Percentiles rank a stretch among this genome's conserved stretches.
These are phyloP conservation scores for Flueggea neowawraea DNA, from an alignment of 441 rosid genomes.

Conservation along the genomic window DNA sequence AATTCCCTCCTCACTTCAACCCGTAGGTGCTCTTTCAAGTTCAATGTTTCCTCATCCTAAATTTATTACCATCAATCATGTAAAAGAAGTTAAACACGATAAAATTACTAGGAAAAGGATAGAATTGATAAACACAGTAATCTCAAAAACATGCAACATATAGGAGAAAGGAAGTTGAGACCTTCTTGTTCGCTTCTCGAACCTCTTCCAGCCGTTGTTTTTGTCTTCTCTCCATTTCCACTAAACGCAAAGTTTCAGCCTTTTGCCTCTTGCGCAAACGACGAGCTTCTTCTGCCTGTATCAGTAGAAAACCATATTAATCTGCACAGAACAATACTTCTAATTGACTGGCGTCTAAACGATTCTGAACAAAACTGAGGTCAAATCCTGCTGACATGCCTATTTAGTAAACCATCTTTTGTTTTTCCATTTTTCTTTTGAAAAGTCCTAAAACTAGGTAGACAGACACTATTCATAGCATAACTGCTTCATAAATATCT, in stretches of 20 bases:
- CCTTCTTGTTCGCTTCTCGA: conserved; percentile 89
- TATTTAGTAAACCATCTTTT: too few species aligned
- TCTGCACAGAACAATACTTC: background rate
- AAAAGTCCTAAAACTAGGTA: too few species aligned
- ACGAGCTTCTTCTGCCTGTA: conserved; percentile 74
- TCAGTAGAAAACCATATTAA: background rate
- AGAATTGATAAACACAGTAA: too few species aligned
- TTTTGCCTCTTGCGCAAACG: conserved; percentile 64
- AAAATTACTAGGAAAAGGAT: too few species aligned
- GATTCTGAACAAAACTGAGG: too few species aligned
- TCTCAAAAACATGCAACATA: too few species aligned
- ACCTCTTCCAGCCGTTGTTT: conserved; percentile 84
- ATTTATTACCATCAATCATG: background rate
- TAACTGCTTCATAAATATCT: too few species aligned
- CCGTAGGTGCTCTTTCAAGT: conserved; percentile 17
- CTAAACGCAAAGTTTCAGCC: conserved; percentile 53
- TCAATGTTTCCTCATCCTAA: conserved; percentile 20
- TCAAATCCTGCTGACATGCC: too few species aligned
- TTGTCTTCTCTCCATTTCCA: conserved; percentile 85
- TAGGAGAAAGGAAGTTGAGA: conserved; percentile 8
- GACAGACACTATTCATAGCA: too few species aligned
- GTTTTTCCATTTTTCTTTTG: too few species aligned
- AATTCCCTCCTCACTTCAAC: conserved; percentile 14
- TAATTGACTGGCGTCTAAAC: background rate
- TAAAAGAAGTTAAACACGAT: background rate